phyloP scores from a whole-genome alignment of 306 rosid genomes.

The Adenanthera pavonina region DNA sequence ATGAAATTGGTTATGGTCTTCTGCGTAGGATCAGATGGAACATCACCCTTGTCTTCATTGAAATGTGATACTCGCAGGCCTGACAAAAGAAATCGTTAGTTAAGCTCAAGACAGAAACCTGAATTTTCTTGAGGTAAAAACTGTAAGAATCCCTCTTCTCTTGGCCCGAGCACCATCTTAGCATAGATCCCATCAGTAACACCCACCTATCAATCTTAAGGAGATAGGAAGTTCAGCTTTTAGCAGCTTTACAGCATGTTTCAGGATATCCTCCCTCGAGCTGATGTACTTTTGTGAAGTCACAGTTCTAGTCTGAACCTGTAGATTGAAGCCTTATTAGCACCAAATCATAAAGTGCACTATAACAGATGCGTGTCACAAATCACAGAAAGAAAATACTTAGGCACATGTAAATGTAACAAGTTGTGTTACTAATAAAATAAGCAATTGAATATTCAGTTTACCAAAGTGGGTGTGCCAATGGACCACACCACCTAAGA shows the following conservation, averaged over 20 bases:
- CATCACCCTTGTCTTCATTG: constrained; percentile 55
- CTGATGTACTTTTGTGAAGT: constrained; percentile 70
- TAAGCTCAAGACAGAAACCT: constrained; percentile 35
- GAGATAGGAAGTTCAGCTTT: constrained; percentile 96
- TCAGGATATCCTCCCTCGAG: constrained; percentile 79
- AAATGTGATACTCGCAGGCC: constrained; percentile 88
- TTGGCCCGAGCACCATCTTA: constrained; percentile 23
- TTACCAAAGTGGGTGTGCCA: not conserved
- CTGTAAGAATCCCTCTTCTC: constrained; percentile 25
- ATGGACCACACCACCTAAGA: not conserved
- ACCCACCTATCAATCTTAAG: constrained; percentile 79
- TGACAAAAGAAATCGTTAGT: constrained; percentile 47
- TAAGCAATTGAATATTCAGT: not conserved
- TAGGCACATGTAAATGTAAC: not conserved
- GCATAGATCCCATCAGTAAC: constrained; percentile 16
- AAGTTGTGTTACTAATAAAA: not conserved
- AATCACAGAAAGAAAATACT: constrained; percentile 5
- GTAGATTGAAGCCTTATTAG: constrained; percentile 46
- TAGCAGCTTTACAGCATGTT: constrained; percentile 81
- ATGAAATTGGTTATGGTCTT: constrained; percentile 72
- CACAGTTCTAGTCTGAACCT: constrained; percentile 91
- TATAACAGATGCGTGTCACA: not conserved
- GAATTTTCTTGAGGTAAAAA: constrained; percentile 21
- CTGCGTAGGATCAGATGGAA: constrained; percentile 70
- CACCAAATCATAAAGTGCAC: constrained; percentile 27